A percentile compares a stretch with the other conserved stretches of the same genome.
Evolutionary conservation across 179 eudicot genomes (phyloP).

Genomic region (Spinacia oleracea): DNA sequence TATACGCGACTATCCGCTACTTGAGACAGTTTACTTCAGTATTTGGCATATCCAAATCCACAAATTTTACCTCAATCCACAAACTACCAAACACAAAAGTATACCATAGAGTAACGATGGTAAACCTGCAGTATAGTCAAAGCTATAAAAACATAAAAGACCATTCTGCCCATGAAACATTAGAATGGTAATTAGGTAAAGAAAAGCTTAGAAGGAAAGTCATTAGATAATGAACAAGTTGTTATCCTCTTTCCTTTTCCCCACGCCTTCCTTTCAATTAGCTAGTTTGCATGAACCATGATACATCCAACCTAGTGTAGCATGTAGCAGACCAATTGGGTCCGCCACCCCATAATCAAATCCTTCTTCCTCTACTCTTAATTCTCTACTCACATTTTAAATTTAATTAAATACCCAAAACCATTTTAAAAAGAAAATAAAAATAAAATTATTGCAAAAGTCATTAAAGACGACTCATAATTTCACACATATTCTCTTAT

Average conservation of each 20-base stretch:
- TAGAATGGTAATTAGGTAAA: conserved; percentile 19
- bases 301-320: conserved; percentile 6
- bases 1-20: too few species aligned
- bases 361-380: background rate
- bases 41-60: background rate
- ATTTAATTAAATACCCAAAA: background rate
- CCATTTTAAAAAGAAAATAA: background rate
- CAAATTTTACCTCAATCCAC: background rate
- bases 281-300: conserved; percentile 12
- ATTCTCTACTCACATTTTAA: background rate
- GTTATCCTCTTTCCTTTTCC: background rate
- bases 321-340: conserved; percentile 7
- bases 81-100: background rate
- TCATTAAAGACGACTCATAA: conserved; percentile 25
- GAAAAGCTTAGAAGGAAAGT: conserved; percentile 32
- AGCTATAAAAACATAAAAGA: conserved; percentile 16
- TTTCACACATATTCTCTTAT: conserved; percentile 20
- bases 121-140: conserved; percentile 8
- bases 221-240: conserved; percentile 7
- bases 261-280: conserved; percentile 1
- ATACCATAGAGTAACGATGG: background rate
- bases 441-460: background rate
- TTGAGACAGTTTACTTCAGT: too few species aligned
- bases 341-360: conserved; percentile 10
- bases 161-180: conserved; percentile 2